These are phyloP conservation scores for Herpotrichia juniperi DNA, from an alignment of 2,329 filamentous ascomycete genomes.

Conservation along the genomic window DNA sequence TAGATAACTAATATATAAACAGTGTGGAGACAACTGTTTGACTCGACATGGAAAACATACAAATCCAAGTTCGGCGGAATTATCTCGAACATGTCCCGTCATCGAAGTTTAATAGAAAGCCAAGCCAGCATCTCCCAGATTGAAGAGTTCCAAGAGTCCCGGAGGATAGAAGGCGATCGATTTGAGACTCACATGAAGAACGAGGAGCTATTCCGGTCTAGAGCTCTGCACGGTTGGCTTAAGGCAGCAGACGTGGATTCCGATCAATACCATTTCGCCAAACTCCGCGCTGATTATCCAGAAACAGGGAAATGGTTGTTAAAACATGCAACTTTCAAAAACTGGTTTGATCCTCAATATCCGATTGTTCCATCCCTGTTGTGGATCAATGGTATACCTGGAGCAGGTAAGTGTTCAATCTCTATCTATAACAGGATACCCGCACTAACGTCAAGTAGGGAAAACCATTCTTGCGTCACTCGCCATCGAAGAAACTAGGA, in stretches of 20 bases:
- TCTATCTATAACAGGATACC: neutral
- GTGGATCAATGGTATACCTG: conserved; percentile 50
- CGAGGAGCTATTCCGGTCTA: conserved; percentile 2
- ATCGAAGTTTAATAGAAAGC: conserved; percentile 22
- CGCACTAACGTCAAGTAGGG: conserved; percentile 28
- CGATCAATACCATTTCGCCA: conserved; percentile 13
- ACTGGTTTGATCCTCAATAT: conserved; percentile 21
- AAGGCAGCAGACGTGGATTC: conserved; percentile 11
- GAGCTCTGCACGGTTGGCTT: conserved; percentile 13
- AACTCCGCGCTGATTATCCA: conserved; percentile 7
- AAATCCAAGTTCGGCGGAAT: conserved; percentile 19
- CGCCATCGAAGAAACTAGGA: conserved; percentile 43
- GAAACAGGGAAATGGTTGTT: conserved; percentile 19
- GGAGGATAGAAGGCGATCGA: neutral
- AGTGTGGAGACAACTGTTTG: conserved; percentile 36
- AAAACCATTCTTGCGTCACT: conserved; percentile 52
- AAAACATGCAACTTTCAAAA: conserved; percentile 15
- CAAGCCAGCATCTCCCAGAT: conserved; percentile 20
- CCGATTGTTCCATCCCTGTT: conserved; percentile 27
- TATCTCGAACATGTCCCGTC: conserved; percentile 20
- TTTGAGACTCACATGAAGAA: conserved; percentile 1
- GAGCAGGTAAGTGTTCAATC: conserved; percentile 39
- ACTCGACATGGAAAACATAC: conserved; percentile 28
- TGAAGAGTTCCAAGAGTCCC: conserved; percentile 11
- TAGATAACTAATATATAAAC: neutral